Evolutionary conservation across 148 eudicot species (phyloP).

Genomic region (Polygonum maritimum): DNA sequence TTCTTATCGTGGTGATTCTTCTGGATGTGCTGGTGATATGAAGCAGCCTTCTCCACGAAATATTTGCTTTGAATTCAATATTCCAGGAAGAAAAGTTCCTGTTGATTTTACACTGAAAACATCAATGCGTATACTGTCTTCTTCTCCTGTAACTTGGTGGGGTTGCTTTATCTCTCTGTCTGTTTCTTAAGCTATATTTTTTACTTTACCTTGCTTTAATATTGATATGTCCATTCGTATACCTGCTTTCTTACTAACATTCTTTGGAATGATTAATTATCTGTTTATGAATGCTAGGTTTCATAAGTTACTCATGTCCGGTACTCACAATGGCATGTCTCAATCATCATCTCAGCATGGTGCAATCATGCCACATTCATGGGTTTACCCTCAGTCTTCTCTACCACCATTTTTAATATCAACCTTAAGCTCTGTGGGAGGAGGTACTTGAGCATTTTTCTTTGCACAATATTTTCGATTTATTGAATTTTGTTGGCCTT

Average conservation of each 20-base stretch:
- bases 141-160: slow-evolving; percentile 75
- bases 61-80: slow-evolving; percentile 41
- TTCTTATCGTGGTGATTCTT: slow-evolving; percentile 28
- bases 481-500: not conserved
- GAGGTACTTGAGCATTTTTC: slow-evolving; percentile 41
- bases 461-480: not conserved
- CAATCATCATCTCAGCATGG: slow-evolving; percentile 23
- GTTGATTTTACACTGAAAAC: slow-evolving; percentile 88
- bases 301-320: slow-evolving; percentile 56
- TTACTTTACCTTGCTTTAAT: not conserved
- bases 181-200: not conserved
- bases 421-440: slow-evolving; percentile 51
- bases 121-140: slow-evolving; percentile 56
- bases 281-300: slow-evolving; percentile 43
- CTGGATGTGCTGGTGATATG: slow-evolving; percentile 28
- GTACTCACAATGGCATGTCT: slow-evolving; percentile 34
- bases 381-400: slow-evolving; percentile 92
- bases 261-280: slow-evolving; percentile 1
- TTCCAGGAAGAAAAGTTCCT: slow-evolving; percentile 50
- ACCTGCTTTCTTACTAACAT: not conserved
- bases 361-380: slow-evolving; percentile 36
- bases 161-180: slow-evolving; percentile 10
- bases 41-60: slow-evolving; percentile 23
- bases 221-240: not conserved
- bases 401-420: slow-evolving; percentile 67